Percentiles rank a stretch among this genome's conserved stretches.
These are phyloP conservation scores for Murraya paniculata DNA, from an alignment of 345 rosid genomes.

Conservation along the genomic window DNA sequence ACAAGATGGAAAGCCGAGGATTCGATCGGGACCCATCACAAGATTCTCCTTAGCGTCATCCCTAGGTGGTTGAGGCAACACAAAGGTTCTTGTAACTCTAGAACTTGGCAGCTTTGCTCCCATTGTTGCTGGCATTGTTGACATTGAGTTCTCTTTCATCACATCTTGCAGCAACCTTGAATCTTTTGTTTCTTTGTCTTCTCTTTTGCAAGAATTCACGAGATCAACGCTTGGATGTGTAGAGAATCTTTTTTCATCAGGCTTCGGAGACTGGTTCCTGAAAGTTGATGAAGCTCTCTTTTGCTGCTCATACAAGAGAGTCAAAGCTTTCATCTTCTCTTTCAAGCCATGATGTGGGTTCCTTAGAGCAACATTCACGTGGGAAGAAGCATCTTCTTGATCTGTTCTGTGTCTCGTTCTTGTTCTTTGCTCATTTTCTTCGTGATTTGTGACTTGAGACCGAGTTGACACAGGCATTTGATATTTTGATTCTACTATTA, in stretches of 20 bases:
- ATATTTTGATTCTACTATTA: slow-evolving; percentile 6
- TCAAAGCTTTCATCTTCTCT: slow-evolving; percentile 86
- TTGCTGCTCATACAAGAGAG: slow-evolving; percentile 86
- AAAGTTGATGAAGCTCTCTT: slow-evolving; percentile 64
- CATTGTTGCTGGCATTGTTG: slow-evolving; percentile 19
- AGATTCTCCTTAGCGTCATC: slow-evolving; percentile 75
- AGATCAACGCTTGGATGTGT: slow-evolving; percentile 59
- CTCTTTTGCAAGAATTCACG: slow-evolving; percentile 42
- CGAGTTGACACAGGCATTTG: slow-evolving; percentile 85
- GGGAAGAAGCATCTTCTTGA: slow-evolving; percentile 35
- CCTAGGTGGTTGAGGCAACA: slow-evolving; percentile 40
- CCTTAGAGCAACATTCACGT: slow-evolving; percentile 39
- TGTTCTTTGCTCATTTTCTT: slow-evolving; percentile 23
- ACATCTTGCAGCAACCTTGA: slow-evolving; percentile 28
- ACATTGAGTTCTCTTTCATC: slow-evolving; percentile 45
- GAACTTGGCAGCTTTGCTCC: slow-evolving; percentile 27
- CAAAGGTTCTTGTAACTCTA: slow-evolving; percentile 42
- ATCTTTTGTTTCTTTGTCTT: slow-evolving; percentile 33
- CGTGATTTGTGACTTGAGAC: slow-evolving; percentile 48
- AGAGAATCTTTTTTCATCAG: slow-evolving; percentile 43
- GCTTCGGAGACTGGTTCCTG: slow-evolving; percentile 46
- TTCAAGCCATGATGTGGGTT: slow-evolving; percentile 90
- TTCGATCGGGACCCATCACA: slow-evolving; percentile 47
- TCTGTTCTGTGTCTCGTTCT: slow-evolving; percentile 30
- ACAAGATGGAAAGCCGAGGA: slow-evolving; percentile 49